Conservation (phyloP, 441 rosid species). For the Syzygium malaccense region DNA sequence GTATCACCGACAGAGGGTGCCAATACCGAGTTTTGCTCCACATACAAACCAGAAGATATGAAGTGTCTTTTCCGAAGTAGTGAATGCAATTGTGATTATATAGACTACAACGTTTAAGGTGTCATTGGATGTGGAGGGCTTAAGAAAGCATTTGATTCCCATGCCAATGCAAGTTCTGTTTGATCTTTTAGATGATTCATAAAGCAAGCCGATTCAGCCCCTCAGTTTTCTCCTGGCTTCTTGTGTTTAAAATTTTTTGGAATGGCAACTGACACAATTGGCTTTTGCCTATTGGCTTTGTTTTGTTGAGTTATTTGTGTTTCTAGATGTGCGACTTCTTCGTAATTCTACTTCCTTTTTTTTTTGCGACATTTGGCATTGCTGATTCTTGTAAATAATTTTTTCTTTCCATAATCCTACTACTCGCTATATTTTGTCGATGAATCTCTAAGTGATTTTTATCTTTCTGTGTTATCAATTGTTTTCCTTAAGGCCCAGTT, state of each 20-base stretch:
- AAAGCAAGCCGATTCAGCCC: background rate
- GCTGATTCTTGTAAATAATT: background rate
- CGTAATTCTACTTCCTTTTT: background rate
- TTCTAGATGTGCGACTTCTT: background rate
- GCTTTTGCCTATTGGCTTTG: background rate
- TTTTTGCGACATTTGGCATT: background rate
- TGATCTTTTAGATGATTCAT: background rate
- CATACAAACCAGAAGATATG: background rate
- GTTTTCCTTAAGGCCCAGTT: background rate
- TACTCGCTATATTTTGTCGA: background rate
- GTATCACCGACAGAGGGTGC: background rate
- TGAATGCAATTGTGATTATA: background rate
- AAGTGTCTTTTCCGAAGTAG: background rate
- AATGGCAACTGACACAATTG: background rate
- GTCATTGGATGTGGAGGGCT: background rate
- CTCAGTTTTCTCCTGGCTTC: background rate
- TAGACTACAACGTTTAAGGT: rapidly evolving
- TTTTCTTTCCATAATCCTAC: rapidly evolving
- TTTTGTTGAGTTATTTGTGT: background rate
- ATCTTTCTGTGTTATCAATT: background rate
- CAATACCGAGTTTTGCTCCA: background rate
- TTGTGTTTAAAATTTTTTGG: background rate
- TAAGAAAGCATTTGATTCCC: background rate
- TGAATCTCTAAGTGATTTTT: background rate
- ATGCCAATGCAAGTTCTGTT: background rate